Conservation (phyloP, 495 filamentous ascomycete genomes). For the Rhypophila decipiens region DNA sequence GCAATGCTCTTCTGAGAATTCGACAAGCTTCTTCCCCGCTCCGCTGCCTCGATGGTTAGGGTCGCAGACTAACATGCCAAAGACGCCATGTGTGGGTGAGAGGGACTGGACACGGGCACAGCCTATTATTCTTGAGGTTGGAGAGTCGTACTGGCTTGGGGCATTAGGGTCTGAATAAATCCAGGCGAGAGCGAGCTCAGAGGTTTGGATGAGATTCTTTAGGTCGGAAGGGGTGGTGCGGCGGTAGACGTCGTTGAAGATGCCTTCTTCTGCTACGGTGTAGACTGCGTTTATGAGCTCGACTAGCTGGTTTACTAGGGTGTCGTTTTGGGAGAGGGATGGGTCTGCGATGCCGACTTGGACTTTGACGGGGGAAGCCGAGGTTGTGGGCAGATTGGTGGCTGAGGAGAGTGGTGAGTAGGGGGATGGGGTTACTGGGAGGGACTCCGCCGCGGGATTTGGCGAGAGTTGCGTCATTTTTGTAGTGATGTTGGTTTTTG, state of each 20-base stretch:
- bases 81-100: neutral
- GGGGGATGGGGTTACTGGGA: neutral
- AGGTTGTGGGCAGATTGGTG: neutral
- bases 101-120: neutral
- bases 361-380: neutral
- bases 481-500: too few species aligned
- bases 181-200: constrained; percentile 10
- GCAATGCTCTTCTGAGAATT: constrained; percentile 1
- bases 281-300: neutral
- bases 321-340: neutral
- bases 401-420: neutral
- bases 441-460: too few species aligned
- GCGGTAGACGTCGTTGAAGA: neutral
- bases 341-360: neutral
- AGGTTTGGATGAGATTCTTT: constrained; percentile 5
- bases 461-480: too few species aligned
- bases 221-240: constrained; percentile 1
- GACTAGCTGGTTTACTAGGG: neutral
- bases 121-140: neutral
- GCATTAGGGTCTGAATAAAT: neutral
- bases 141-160: neutral
- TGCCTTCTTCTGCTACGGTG: neutral
- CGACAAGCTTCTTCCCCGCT: neutral
- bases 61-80: constrained; percentile 7
- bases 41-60: constrained; percentile 3